phyloP scores from a whole-genome alignment of 2,329 filamentous ascomycete species.

The Rosellinia necatrix region DNA sequence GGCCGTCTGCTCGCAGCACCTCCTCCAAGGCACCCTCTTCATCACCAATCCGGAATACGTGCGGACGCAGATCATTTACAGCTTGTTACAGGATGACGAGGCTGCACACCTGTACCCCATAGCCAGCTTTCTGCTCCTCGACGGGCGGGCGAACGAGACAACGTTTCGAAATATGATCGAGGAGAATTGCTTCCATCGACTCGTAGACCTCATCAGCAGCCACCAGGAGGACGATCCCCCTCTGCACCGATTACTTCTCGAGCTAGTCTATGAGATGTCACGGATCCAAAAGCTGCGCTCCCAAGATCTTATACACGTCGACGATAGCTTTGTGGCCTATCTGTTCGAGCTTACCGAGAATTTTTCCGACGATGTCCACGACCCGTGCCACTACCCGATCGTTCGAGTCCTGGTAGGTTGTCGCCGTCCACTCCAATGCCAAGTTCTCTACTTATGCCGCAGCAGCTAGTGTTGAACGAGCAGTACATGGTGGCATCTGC shows the following conservation, averaged over 20 bases:
- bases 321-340: constrained; percentile 81
- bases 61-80: constrained; percentile 89
- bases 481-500: constrained; percentile 89
- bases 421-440: constrained; percentile 26
- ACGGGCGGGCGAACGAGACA: constrained; percentile 77
- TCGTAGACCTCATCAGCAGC: constrained; percentile 79
- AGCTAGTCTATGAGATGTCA: constrained; percentile 95
- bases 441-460: constrained; percentile 4
- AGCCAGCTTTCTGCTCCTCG: constrained; percentile 81
- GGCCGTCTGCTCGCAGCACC: constrained; percentile 75
- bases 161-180: constrained; percentile 87
- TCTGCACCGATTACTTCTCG: constrained; percentile 80
- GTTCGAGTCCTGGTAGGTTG: constrained; percentile 82
- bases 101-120: constrained; percentile 79
- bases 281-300: constrained; percentile 80
- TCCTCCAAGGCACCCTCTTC: constrained; percentile 79
- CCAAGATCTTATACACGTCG: constrained; percentile 76
- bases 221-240: constrained; percentile 68
- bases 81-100: constrained; percentile 88
- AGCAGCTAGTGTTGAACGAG: constrained; percentile 89
- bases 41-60: constrained; percentile 79
- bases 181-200: constrained; percentile 80
- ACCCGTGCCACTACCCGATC: constrained; percentile 94
- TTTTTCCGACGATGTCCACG: constrained; percentile 81
- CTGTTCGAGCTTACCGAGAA: constrained; percentile 88